phyloP scores from a whole-genome alignment of 148 eudicot genomes.

The Chenopodium quinoa region DNA sequence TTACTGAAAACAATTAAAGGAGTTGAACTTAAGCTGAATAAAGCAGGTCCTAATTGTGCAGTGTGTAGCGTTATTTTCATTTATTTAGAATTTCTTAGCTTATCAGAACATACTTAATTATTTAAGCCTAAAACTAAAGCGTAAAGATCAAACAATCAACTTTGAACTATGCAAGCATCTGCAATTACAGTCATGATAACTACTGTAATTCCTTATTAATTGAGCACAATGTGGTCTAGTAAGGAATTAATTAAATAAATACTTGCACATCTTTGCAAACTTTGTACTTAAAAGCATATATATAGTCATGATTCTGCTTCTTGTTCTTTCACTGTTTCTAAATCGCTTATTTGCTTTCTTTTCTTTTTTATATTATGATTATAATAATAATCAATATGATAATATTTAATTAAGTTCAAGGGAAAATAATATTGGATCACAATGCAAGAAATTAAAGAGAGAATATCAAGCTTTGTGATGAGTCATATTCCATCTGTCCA shows the following conservation, averaged over 20 bases:
- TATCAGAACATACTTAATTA: no score
- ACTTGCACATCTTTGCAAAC: neutral
- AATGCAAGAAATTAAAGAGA: neutral
- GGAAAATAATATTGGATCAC: neutral
- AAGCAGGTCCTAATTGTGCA: no score
- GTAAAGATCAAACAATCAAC: neutral
- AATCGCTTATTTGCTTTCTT: neutral
- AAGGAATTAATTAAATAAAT: neutral
- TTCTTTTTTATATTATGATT: neutral
- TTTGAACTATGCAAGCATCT: neutral
- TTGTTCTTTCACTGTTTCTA: neutral
- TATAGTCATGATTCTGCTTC: neutral
- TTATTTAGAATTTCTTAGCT: no score
- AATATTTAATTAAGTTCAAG: neutral
- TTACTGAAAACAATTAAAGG: no score
- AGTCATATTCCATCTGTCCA: slow-evolving; percentile 3
- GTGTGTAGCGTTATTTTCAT: no score
- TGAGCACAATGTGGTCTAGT: slow-evolving; percentile 6
- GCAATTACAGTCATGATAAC: neutral
- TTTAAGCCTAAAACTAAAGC: neutral
- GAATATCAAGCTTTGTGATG: slow-evolving; percentile 6
- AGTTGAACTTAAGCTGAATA: no score
- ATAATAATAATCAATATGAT: neutral
- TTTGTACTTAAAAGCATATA: slow-evolving; percentile 15
- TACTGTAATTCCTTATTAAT: no score